Evolutionary conservation across 768 basidiomycete species (phyloP).

Genomic region (Podaxis pistillaris): DNA sequence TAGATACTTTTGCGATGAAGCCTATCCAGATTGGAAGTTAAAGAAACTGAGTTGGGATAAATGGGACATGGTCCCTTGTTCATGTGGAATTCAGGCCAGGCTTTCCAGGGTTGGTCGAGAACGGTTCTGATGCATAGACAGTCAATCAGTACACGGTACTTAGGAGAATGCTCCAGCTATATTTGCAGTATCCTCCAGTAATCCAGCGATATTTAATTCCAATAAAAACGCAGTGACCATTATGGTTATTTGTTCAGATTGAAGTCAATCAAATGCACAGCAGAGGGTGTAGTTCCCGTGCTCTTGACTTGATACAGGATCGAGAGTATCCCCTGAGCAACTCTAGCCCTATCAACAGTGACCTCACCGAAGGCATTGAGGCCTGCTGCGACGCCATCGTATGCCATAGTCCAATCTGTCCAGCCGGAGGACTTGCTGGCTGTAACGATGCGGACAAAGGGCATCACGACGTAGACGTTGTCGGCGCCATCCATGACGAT

Average conservation of each 20-base stretch:
- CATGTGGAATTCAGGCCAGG: too few species aligned
- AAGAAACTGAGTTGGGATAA: too few species aligned
- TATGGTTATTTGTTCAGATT: conserved; percentile 30
- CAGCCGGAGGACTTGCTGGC: conserved; percentile 43
- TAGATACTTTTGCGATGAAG: too few species aligned
- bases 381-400: conserved; percentile 37
- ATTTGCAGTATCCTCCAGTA: too few species aligned
- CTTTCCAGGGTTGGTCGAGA: too few species aligned
- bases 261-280: conserved; percentile 41
- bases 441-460: conserved; percentile 40
- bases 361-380: conserved; percentile 46
- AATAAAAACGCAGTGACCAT: not conserved
- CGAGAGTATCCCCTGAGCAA: conserved; percentile 36
- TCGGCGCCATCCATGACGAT: conserved; percentile 41
- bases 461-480: conserved; percentile 44
- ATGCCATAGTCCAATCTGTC: conserved; percentile 46
- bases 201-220: too few species aligned
- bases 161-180: too few species aligned
- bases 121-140: too few species aligned
- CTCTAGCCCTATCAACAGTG: conserved; percentile 40
- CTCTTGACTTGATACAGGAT: conserved; percentile 43
- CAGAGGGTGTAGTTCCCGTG: conserved; percentile 39
- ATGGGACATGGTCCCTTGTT: too few species aligned
- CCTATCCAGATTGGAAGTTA: too few species aligned
- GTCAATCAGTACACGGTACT: too few species aligned